Evolutionary conservation across 768 basidiomycete genomes (phyloP).

Genomic region (Cantharellus anzutake): DNA sequence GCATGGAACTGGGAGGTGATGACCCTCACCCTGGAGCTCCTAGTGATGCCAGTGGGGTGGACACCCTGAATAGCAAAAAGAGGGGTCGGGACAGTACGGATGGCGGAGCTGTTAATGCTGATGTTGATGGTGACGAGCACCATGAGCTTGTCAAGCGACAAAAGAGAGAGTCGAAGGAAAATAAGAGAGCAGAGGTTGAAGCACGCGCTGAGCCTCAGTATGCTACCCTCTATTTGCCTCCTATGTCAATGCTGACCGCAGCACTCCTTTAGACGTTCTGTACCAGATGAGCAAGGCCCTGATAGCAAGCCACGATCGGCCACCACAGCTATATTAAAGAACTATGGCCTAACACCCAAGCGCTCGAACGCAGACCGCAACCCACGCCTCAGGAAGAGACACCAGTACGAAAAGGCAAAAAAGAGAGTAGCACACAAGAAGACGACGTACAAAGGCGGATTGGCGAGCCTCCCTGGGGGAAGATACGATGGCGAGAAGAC

Average conservation of each 20-base stretch:
- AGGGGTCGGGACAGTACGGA: constrained; percentile 23
- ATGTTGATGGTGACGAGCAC: constrained; percentile 48
- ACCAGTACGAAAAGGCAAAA: constrained; percentile 78
- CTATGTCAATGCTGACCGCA: neutral
- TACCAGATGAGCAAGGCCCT: neutral
- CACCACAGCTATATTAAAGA: constrained; percentile 79
- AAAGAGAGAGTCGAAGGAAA: constrained; percentile 49
- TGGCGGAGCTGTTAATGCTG: constrained; percentile 15
- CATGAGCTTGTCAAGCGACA: constrained; percentile 75
- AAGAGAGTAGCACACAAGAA: constrained; percentile 79
- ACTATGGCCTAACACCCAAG: constrained; percentile 83
- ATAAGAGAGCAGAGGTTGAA: constrained; percentile 72
- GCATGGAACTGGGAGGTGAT: constrained; percentile 33
- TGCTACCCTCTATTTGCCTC: constrained; percentile 12
- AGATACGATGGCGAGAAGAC: constrained; percentile 81
- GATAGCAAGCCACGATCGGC: constrained; percentile 63
- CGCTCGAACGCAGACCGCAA: constrained; percentile 84
- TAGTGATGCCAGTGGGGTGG: constrained; percentile 23
- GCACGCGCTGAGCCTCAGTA: too few relatives aligned
- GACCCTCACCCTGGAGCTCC: constrained; percentile 25
- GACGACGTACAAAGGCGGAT: constrained; percentile 81
- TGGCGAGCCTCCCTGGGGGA: constrained; percentile 37
- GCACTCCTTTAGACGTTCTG: neutral
- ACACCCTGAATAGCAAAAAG: constrained; percentile 16
- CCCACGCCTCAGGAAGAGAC: constrained; percentile 92